These are phyloP conservation scores for Gypsophila paniculata DNA, from an alignment of 179 eudicot species.

Conservation along the genomic window DNA sequence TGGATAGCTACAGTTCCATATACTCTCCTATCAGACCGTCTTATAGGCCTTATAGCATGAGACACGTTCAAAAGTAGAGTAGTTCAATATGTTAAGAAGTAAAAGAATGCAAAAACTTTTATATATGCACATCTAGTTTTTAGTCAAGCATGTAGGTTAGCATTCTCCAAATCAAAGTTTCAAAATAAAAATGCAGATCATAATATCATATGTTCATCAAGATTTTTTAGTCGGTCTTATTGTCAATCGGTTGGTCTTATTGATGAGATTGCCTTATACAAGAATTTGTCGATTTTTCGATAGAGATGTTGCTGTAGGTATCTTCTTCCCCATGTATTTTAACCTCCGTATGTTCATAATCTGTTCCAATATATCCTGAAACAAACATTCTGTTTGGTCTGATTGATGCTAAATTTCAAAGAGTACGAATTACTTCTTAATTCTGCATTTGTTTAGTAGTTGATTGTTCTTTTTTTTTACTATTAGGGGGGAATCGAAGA, in stretches of 20 bases:
- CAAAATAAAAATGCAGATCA: background rate
- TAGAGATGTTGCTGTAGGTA: too few species aligned
- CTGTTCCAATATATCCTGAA: background rate
- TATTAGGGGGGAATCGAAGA: conserved; percentile 88
- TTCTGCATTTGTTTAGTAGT: background rate
- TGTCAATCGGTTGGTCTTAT: background rate
- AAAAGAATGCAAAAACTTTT: background rate
- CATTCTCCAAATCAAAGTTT: too few species aligned
- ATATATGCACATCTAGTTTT: too few species aligned
- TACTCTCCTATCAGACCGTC: too few species aligned
- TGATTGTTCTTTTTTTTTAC: background rate
- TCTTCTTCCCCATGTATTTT: background rate
- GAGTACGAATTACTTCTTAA: background rate
- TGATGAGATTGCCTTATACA: too few species aligned
- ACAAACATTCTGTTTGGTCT: background rate
- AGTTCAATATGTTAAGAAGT: background rate
- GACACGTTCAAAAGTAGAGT: too few species aligned
- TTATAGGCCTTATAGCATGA: too few species aligned
- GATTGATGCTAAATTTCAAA: background rate
- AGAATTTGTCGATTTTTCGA: too few species aligned
- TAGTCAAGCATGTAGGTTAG: too few species aligned
- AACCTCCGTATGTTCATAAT: background rate
- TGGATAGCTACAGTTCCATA: background rate
- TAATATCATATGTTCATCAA: background rate
- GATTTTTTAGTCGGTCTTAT: background rate